Conservation (phyloP, 1,284 basidiomycete genomes). For the Bondarzewia mesenterica region DNA sequence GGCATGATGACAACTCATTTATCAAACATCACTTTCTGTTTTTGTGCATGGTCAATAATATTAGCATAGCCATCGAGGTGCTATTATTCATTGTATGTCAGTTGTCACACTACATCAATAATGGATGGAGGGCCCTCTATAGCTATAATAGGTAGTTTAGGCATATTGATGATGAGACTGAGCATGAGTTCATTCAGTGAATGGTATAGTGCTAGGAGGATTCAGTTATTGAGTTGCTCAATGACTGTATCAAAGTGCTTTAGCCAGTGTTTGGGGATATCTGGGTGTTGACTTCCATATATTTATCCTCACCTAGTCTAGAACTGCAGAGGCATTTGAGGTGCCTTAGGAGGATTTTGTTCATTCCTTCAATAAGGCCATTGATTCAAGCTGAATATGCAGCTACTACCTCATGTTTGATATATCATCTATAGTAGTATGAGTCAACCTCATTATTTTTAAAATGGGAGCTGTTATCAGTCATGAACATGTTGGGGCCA, state of each 20-base stretch:
- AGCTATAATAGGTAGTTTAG: not conserved
- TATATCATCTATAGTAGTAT: constrained; percentile 19
- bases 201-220: constrained; percentile 17
- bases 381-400: constrained; percentile 34
- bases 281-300: not conserved
- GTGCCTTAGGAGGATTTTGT: constrained; percentile 21
- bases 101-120: constrained; percentile 14
- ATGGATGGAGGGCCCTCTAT: not conserved
- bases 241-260: constrained; percentile 24
- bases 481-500: constrained; percentile 25
- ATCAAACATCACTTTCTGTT: constrained; percentile 16
- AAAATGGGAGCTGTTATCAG: constrained; percentile 31
- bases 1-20: constrained; percentile 8
- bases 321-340: constrained; percentile 25
- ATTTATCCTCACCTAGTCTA: constrained; percentile 22
- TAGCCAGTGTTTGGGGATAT: constrained; percentile 21
- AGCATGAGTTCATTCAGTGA: constrained; percentile 23
- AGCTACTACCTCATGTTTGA: constrained; percentile 17
- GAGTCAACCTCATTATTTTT: constrained; percentile 22
- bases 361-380: constrained; percentile 26
- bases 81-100: constrained; percentile 22
- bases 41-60: constrained; percentile 11
- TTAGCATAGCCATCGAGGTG: constrained; percentile 20
- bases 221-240: constrained; percentile 17
- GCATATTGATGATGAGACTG: constrained; percentile 19